Evolutionary conservation across 495 filamentous ascomycete species (phyloP), one percentile per base, ranked within the genome.

Genomic region (Penicillium herquei): DNA sequence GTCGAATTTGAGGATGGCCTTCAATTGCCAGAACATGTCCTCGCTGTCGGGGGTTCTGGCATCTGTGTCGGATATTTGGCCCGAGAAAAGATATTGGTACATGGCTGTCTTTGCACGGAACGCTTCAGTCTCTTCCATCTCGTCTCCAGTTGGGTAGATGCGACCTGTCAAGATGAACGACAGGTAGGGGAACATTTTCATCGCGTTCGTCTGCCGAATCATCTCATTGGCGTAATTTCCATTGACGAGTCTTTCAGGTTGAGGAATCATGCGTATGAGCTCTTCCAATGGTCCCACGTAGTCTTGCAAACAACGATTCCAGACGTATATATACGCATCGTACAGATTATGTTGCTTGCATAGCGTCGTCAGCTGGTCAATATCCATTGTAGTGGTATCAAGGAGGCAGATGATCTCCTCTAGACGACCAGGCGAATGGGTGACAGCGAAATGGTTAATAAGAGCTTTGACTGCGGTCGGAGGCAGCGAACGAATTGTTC

Each of bases 331-430:
- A 60, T 96, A 84, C 10, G 95, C 94, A 75, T 98, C 95, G 62
- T 96, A 98, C 6, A 98, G 84, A 49, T 87, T 82, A 62, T 97
- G 84, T 57, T 91, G 85, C 62, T 92, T 94, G 79, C 95, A 98
- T 4, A 98, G 81, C 13, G 82, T 84, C 0, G 91, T 96, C 45
- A 93, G 84, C 67, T 97, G 92, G 63, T 98, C 92, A 64, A 98
- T 87, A 62, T 98, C 94, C 71, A 98, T 87, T 4, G 90, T 96
- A 8, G 81, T 75, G 0, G 94, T 93, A 62, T 96, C 89, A 71
- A 98, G 84, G 47, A 92, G 85, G 60, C 95, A 98, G 17, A 98
- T 87, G 65, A 98, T 86, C 68, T 97, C 93, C 71, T 98, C 95
- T n/a, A 98, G 74, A 12, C 86, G 82, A 52, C 80, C 81, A 58